Evolutionary conservation across 2,329 filamentous ascomycete genomes (phyloP).

Genomic region (Curvularia hawaiiensis): DNA sequence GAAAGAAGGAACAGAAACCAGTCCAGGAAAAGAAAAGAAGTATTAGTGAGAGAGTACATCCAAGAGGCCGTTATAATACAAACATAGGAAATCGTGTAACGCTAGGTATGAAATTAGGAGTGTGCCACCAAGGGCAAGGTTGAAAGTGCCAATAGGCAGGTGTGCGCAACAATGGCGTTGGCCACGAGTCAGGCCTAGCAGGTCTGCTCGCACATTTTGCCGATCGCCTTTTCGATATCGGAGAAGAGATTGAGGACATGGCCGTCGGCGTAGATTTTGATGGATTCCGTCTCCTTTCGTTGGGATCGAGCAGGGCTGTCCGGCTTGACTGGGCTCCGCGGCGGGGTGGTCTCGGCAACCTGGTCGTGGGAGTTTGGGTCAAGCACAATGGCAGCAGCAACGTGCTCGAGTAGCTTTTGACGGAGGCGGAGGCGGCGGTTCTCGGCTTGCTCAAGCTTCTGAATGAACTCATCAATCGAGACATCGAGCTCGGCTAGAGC

Average conservation of each 20-base stretch:
- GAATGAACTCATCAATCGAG: slow-evolving; percentile 81
- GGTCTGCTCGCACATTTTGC: slow-evolving; percentile 50
- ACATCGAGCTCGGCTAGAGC: slow-evolving; percentile 75
- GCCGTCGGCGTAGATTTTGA: slow-evolving; percentile 52
- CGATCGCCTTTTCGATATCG: slow-evolving; percentile 50
- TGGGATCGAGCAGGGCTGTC: slow-evolving; percentile 43
- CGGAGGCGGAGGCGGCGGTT: slow-evolving; percentile 75
- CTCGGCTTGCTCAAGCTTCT: slow-evolving; percentile 79
- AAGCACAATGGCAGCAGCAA: slow-evolving; percentile 66
- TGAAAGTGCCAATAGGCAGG: slow-evolving; percentile 15
- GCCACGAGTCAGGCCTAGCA: slow-evolving; percentile 32
- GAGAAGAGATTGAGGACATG: slow-evolving; percentile 50
- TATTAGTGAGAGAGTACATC: slow-evolving; percentile 21
- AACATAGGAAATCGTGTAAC: slow-evolving; percentile 22
- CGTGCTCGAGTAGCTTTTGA: slow-evolving; percentile 81
- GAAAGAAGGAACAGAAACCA: slow-evolving; percentile 17
- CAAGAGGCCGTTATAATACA: slow-evolving; percentile 38
- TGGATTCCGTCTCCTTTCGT: slow-evolving; percentile 49
- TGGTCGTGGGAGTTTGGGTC: slow-evolving; percentile 36
- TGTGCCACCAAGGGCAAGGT: slow-evolving; percentile 21
- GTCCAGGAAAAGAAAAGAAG: slow-evolving; percentile 16
- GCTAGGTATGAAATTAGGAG: slow-evolving; percentile 27
- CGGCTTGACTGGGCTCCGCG: slow-evolving; percentile 46
- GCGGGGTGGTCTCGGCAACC: slow-evolving; percentile 44
- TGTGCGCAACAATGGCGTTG: slow-evolving; percentile 14